These are phyloP conservation scores for Dictyostelium intermedium DNA, from an alignment of 78 protist species.

Conservation along the genomic window DNA sequence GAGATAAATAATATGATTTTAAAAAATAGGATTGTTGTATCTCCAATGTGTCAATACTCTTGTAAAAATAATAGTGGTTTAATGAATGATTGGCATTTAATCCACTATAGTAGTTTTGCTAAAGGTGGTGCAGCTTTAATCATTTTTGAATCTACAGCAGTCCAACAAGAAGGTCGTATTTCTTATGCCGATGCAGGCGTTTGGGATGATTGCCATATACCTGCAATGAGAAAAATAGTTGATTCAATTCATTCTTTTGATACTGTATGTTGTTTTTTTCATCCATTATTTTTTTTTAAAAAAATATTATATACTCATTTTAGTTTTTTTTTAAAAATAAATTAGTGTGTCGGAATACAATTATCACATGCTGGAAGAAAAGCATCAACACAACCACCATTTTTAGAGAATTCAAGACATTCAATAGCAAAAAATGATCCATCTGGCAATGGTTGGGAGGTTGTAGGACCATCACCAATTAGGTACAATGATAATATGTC, in stretches of 20 bases:
- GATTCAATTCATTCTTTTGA: conserved; percentile 7
- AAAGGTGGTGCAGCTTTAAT: conserved; percentile 58
- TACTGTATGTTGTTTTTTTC: not conserved
- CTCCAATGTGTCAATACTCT: conserved; percentile 32
- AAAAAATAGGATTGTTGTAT: conserved; percentile 33
- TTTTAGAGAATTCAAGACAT: not conserved
- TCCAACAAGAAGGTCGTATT: conserved; percentile 25
- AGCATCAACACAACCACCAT: conserved; percentile 7
- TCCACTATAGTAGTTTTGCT: conserved; percentile 23
- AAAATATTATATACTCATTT: not conserved
- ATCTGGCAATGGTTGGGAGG: conserved; percentile 15
- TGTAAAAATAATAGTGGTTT: conserved; percentile 2
- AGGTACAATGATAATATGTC: not conserved
- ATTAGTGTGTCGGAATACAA: conserved; percentile 17
- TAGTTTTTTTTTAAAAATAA: not conserved
- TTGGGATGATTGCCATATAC: conserved; percentile 34
- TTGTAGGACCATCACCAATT: conserved; percentile 12
- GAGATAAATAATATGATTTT: not conserved
- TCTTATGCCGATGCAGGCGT: conserved; percentile 23
- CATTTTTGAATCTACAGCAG: conserved; percentile 47
- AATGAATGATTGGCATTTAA: conserved; percentile 46
- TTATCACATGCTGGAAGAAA: conserved; percentile 66
- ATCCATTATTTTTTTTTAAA: not conserved
- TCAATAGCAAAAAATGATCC: not conserved
- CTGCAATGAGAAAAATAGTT: conserved; percentile 7